These are phyloP conservation scores for Aspergillus nidulans DNA, from an alignment of 495 filamentous ascomycete species.

Conservation along the genomic window DNA sequence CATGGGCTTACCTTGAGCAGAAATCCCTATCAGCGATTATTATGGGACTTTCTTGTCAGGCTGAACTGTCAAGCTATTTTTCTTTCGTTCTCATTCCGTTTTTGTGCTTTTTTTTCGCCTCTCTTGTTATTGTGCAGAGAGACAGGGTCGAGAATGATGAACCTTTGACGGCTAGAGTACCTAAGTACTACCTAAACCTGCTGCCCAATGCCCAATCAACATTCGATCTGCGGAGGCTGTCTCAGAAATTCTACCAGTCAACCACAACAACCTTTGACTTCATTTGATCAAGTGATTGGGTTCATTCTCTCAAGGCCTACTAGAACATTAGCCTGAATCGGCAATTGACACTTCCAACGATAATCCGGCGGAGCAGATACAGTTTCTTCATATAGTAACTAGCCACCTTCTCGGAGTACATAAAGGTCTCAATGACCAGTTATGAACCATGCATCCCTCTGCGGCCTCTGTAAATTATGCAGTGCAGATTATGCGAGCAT, in stretches of 20 bases:
- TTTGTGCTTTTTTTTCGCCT: neutral
- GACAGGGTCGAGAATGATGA: neutral
- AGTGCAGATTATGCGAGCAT: too few species aligned
- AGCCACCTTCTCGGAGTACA: too few species aligned
- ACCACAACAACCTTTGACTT: neutral
- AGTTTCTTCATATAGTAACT: too few species aligned
- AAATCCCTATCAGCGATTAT: neutral
- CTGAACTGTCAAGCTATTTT: neutral
- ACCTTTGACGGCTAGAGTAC: neutral
- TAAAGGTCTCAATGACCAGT: too few species aligned
- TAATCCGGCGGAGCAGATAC: too few species aligned
- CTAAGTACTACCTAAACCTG: constrained; percentile 9
- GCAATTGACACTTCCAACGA: too few species aligned
- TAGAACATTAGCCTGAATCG: too few species aligned
- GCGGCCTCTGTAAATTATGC: too few species aligned
- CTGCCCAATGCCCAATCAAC: constrained; percentile 29
- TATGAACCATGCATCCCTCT: too few species aligned
- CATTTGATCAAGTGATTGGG: too few species aligned
- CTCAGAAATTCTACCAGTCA: neutral
- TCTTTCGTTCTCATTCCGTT: neutral
- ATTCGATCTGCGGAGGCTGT: neutral
- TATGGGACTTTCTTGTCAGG: neutral
- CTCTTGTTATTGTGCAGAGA: neutral
- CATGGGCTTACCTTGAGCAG: constrained; percentile 1
- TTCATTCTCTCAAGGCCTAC: too few species aligned